A percentile compares a stretch with the other conserved stretches of the same genome.
phyloP scores from a whole-genome alignment of 768 basidiomycete genomes.

The Clathrus columnatus region DNA sequence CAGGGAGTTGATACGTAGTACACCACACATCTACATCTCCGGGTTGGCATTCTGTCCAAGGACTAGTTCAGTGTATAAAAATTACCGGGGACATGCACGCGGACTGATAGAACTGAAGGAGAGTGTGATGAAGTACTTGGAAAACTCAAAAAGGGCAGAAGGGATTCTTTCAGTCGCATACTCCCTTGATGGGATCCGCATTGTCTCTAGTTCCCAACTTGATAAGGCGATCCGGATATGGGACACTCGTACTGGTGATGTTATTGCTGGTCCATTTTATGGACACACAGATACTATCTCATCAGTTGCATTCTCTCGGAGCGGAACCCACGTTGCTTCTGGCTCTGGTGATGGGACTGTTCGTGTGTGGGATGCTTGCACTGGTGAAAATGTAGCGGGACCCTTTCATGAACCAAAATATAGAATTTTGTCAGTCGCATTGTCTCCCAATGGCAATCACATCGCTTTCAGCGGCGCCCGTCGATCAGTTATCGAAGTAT shows the following conservation, averaged over 20 bases:
- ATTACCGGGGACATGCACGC: no score
- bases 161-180: not conserved
- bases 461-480: conserved; percentile 22
- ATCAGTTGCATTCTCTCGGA: conserved; percentile 10
- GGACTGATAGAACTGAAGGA: no score
- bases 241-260: conserved; percentile 9
- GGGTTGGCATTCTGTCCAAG: no score
- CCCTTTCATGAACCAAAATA: not conserved
- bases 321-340: conserved; percentile 13
- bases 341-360: not conserved
- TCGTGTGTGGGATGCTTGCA: not conserved
- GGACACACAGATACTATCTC: conserved; percentile 12
- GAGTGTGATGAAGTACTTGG: no score
- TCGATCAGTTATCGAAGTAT: no score
- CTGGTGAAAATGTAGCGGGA: not conserved
- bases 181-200: not conserved
- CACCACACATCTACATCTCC: no score
- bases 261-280: no score
- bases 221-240: conserved; percentile 12
- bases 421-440: not conserved
- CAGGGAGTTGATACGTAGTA: no score
- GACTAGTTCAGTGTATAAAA: no score
- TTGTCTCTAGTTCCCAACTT: conserved; percentile 1
- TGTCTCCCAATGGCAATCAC: conserved; percentile 1
- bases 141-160: no score